Base-by-base conservation (phyloP, 106 monocot genomes). In the Acorus gramineus region DNA sequence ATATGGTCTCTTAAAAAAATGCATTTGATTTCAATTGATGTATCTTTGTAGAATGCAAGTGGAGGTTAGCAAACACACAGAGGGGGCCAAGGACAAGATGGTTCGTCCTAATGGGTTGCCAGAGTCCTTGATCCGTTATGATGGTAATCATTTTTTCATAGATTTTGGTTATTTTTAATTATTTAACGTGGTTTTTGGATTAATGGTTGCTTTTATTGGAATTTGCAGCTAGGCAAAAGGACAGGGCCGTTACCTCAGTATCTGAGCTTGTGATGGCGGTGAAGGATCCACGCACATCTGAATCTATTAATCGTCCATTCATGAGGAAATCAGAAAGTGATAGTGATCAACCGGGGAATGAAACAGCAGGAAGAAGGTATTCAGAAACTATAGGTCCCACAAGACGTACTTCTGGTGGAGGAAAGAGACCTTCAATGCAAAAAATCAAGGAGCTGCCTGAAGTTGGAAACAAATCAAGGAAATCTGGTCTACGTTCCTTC, bases 61-160 rank as follows among this genome's bases (percentile, higher is more conserved):
- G 3, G 96, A 98, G 73, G 96, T 98, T 42, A 98, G 96, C 64
- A 91, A 88, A 59, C 73, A 91, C 73, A 98, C 96, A 3, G 96
- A 98, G 81, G 96, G 96, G 9, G 56, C 72, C 12, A 98, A 91
- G 61, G 87, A 88, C 8, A 74, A 81, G 44, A 81, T 85, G 80
- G 53, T 82, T 9, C 87, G 91, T 42, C 91, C 96, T 46, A 98
- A 91, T 80, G 96, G 96, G 73, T 61, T 98, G 46, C 87, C 96
- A 6, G 96, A 98, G 61, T 98, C 96, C 56, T 83, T 98, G 61
- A 98, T 98, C 42, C 70, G 76, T 63, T 98, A 98, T 71, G 96
- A 98, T 75, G 85, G 96, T 98, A 81, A 47, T 43, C 28, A 28
- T 28, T 28, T 28, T 28, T 28, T 28, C 28, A 28, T 28, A 28